Percentiles rank a stretch among this genome's conserved stretches.
Evolutionary conservation across 2,329 filamentous ascomycete species (phyloP).

Genomic region (Proliferodiscus dingleyae): DNA sequence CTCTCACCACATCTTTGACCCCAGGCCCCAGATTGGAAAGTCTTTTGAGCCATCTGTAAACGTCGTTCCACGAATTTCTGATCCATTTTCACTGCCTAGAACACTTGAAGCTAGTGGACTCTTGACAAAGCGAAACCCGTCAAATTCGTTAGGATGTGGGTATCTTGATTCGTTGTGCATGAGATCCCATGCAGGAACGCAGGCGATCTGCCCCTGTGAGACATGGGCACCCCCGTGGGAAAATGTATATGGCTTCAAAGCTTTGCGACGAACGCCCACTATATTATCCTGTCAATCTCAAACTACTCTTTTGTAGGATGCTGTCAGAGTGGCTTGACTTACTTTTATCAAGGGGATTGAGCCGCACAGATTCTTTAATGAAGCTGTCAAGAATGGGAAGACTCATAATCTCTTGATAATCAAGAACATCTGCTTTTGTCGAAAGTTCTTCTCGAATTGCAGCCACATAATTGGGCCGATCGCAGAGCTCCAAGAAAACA

Average conservation of each 20-base stretch:
- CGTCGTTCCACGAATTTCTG: not conserved
- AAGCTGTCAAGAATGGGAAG: not conserved
- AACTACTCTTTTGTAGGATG: no score
- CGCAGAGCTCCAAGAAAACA: not conserved
- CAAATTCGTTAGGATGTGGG: not conserved
- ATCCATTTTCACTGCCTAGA: not conserved
- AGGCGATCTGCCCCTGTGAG: not conserved
- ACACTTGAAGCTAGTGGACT: not conserved
- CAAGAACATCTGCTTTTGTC: not conserved
- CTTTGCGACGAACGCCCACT: not conserved
- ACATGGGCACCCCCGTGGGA: not conserved
- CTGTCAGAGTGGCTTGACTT: no score
- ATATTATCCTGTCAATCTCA: no score
- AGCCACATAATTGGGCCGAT: not conserved
- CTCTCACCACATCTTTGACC: not conserved
- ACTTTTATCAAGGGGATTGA: not conserved
- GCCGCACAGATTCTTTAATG: not conserved
- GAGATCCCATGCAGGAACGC: not conserved
- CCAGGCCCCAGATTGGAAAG: not conserved
- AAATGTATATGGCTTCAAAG: not conserved
- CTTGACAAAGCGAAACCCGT: not conserved
- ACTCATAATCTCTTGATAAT: not conserved
- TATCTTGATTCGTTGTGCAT: not conserved
- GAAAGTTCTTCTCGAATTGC: not conserved
- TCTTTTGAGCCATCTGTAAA: not conserved